Evolutionary conservation across 768 basidiomycete species (phyloP), one percentile per base, ranked within the genome.

Genomic region (Tricholoma matsutake): DNA sequence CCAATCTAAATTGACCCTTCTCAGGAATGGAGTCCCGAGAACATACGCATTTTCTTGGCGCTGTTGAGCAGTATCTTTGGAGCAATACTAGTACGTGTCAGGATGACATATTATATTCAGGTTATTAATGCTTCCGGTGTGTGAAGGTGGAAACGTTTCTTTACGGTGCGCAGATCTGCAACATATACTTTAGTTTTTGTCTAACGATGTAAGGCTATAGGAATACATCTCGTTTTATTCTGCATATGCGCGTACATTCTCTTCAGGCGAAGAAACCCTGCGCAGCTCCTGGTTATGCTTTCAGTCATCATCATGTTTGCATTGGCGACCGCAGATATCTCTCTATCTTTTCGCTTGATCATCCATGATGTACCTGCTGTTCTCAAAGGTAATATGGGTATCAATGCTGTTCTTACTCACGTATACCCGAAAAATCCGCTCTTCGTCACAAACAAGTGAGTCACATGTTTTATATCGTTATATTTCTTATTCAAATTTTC

Each of bases 151-250:
- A 65, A 49, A 53, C 57, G n/a, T n/a, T n/a, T 32, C 29, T 60
- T 39, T 65, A 61, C 25, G 64, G 62, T 65, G 35, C 29, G 41
- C 41, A 53, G 20, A 10, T 11, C 2, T 6, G 10, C 16, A 13
- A 35, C 16, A 1, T 22, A n/a, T n/a, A n/a, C n/a, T 18, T 20
- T 39, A 39, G 16, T n/a, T 25, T 45, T 22, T 16, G n/a, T 28
- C 55, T 56, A 25, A 34, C 34, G 35, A 41, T 56, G 20, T 7
- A 22, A 29, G 56, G 37, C 35, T 20, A 4, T 57, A 74, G 77
- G 76, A 28, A 70, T 77, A 55, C 78, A 77, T 62, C 63, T n/a
- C n/a, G n/a, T n/a, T n/a, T n/a, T n/a, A n/a, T n/a, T 69, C 14
- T 63, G 64, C 31, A 72, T 76, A 54, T 76, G 76, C 59, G 45